Evolutionary conservation across 352 stramenopile genomes (phyloP), one percentile per base, ranked within the genome.

Genomic region (Phytopythium ostracodes): DNA sequence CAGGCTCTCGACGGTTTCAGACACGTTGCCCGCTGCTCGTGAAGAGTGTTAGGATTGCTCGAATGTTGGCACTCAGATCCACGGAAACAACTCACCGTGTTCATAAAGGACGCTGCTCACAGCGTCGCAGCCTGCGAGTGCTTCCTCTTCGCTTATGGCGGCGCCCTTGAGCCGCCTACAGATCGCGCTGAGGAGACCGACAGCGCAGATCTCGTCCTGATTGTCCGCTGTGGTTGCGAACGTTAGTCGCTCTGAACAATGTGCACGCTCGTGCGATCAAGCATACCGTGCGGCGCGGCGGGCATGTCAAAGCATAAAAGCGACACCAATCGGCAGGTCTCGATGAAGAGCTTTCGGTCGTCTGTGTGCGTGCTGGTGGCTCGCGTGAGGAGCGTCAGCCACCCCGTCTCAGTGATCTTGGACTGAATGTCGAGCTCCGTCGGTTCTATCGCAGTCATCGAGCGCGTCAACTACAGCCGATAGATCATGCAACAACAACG

Each of bases 241-340:
- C 22, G 11, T 29, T 2, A 61, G 22, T n/a, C 12, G 51, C 14
- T 50, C 20, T n/a, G n/a, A n/a, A n/a, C n/a, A n/a, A n/a, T n/a
- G n/a, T n/a, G n/a, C n/a, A n/a, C n/a, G n/a, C n/a, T n/a, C n/a
- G n/a, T n/a, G n/a, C n/a, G n/a, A 17, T 44, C 47, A 38, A 14
- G 25, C 25, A 9, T 58, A 87, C 81, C 66, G 4, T 90, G 81
- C 14, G 76, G 75, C 2, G 69, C 56, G 40, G 62, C 56, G 7
- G 72, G 67, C 56, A 72, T 73, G 44, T 87, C 81, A 52, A 87
- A 88, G 57, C 81, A 87, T 31, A 90, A 31, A 22, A 82, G 50
- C 6, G 69, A 54, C 17, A 81, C 43, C 14, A 88, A 56, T 8
- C 52, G 66, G 33, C 78, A 88, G 7, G 70, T 55, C 58, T 84